Evolutionary conservation across 129 eudicot genomes (phyloP), one percentile per base, ranked within the genome.

Genomic region (Dittrichia graveolens): DNA sequence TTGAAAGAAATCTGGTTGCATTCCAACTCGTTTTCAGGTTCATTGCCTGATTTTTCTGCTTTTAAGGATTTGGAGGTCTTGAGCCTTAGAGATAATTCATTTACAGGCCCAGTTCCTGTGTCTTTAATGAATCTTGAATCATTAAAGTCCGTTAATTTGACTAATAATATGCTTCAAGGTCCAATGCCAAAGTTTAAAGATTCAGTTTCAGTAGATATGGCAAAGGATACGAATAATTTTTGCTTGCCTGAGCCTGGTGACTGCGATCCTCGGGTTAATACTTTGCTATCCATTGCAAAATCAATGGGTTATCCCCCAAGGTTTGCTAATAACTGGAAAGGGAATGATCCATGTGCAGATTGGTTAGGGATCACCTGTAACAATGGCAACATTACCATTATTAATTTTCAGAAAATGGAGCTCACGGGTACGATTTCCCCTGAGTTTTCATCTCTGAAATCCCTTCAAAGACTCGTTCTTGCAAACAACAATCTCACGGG

Each of bases 331-430:
- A 83, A 73, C 52, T 95, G 99, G 99, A 88, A 82, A 49, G 96
- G 91, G 68, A 90, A 95, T 78, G 89, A 95, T 76, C 96, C 97
- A 9, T 95, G 99, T 82, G 87, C 83, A 1, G 83, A 83, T 82
- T 95, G 97, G 97, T 67, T 88, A 44, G 99, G 99, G 67, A 83
- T 95, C 40, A 86, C 89, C 78, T 95, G 99, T 79, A 82, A 71
- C 49, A 42, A 71, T 56, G 95, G 86, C 34, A 95, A 86, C 65
- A 82, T 95, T 35, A 90, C 91, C 7, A 78, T 88, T 62, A 82
- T 95, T 16, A 95, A 90, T 76, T 83, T 95, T 39, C 83, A 85
- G 79, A 84, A 84, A 46, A 83, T 82, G 91, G 88, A 73, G 64
- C 97, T 95, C 16, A 76, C 80, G 4, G 99, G 99, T 2, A 72